Percentiles rank a stretch among this genome's conserved stretches.
Evolutionary conservation across 352 stramenopile species (phyloP).

Genomic region (Pythium brassicae): DNA sequence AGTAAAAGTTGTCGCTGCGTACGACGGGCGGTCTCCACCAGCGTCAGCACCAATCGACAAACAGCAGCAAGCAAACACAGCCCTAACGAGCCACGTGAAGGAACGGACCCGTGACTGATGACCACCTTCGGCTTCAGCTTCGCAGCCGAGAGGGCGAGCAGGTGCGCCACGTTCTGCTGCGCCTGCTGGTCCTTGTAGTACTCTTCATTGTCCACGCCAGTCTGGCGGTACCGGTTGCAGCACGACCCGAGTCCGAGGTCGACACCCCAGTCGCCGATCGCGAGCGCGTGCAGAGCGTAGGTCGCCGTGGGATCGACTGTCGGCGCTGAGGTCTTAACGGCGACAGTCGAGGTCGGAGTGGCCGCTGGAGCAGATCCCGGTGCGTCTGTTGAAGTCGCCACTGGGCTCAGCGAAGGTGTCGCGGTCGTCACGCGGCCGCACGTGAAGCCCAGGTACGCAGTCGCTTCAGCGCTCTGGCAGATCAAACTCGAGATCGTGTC

Average conservation of each 20-base stretch:
- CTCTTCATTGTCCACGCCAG: constrained; percentile 38
- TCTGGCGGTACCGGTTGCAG: constrained; percentile 69
- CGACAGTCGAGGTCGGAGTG: constrained; percentile 2
- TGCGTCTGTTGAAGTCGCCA: background rate
- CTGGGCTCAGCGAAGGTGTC: background rate
- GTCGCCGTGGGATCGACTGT: constrained; percentile 31
- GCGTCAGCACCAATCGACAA: background rate
- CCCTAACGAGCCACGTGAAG: background rate
- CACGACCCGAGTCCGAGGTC: constrained; percentile 61
- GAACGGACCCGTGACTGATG: constrained; percentile 46
- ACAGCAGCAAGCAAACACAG: background rate
- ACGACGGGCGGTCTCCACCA: background rate
- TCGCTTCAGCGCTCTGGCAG: constrained; percentile 31
- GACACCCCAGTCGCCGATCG: constrained; percentile 68
- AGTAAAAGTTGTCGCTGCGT: constrained; percentile 69
- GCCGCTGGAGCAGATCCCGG: constrained; percentile 1
- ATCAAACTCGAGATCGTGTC: constrained; percentile 41
- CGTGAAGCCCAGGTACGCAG: constrained; percentile 40
- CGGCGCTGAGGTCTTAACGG: constrained; percentile 11
- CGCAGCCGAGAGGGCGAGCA: constrained; percentile 56
- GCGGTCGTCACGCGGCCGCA: constrained; percentile 14
- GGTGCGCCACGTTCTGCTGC: constrained; percentile 54
- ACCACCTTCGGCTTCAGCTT: constrained; percentile 59
- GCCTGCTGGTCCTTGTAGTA: constrained; percentile 77
- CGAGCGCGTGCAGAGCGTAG: constrained; percentile 56